These are phyloP conservation scores for Boletus rubroflammeus DNA, from an alignment of 768 basidiomycete genomes.

Conservation along the genomic window DNA sequence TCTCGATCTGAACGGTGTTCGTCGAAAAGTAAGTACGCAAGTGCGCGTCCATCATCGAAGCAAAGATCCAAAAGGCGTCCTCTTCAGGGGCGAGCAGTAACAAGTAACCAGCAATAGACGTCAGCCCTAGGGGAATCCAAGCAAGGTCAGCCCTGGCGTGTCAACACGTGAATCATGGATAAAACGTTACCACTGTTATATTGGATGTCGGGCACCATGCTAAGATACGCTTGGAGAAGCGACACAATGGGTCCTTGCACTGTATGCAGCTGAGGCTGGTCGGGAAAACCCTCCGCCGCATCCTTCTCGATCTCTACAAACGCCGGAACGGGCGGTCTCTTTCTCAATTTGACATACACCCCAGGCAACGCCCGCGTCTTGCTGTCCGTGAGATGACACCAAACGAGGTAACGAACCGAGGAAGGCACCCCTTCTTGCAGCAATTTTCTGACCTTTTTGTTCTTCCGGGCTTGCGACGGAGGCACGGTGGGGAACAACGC, in stretches of 20 bases:
- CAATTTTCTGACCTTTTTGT: slow-evolving; percentile 73
- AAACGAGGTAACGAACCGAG: slow-evolving; percentile 80
- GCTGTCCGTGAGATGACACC: slow-evolving; percentile 77
- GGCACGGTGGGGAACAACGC: slow-evolving; percentile 51
- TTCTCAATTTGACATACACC: slow-evolving; percentile 61
- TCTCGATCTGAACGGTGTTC: slow-evolving; percentile 60
- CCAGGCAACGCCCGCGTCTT: slow-evolving; percentile 66
- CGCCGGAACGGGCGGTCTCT: slow-evolving; percentile 48
- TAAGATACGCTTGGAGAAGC: slow-evolving; percentile 68
- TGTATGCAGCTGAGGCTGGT: slow-evolving; percentile 56
- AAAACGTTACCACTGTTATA: slow-evolving; percentile 55
- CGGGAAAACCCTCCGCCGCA: slow-evolving; percentile 48
- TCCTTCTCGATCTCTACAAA: slow-evolving; percentile 59
- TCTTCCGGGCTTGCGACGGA: slow-evolving; percentile 66
- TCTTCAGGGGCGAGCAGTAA: slow-evolving; percentile 77
- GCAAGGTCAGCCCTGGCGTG: background rate
- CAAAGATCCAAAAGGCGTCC: slow-evolving; percentile 89
- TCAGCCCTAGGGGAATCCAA: slow-evolving; percentile 46
- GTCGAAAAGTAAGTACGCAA: slow-evolving; percentile 74
- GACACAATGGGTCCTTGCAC: slow-evolving; percentile 54
- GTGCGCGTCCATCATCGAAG: slow-evolving; percentile 81
- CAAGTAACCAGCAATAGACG: slow-evolving; percentile 67
- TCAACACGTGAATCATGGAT: background rate
- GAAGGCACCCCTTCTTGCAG: slow-evolving; percentile 77
- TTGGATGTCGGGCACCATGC: slow-evolving; percentile 80